Evolutionary conservation across 805 yeast species (phyloP), one percentile per base, ranked within the genome.

Genomic region (Maudiozyma bulderi): DNA sequence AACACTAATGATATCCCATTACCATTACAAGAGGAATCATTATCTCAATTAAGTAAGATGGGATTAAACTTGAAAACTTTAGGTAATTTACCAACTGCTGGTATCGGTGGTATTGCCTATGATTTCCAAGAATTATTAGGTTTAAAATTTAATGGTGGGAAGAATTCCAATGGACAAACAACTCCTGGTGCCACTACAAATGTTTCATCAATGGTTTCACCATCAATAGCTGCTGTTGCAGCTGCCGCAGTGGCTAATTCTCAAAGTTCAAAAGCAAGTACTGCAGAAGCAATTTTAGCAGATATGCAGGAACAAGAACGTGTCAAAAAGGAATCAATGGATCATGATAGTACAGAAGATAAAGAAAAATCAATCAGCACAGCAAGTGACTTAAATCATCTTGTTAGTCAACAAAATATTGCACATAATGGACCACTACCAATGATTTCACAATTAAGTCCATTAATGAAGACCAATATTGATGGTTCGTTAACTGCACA

Each of bases 71-170:
- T 50, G 6, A 54, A 52, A 40, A 55, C 45, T 10, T 39, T 50
- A 13, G 59, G 58, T 3, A 53, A 53, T 45, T 52, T 59, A 39
- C 63, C 65, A 20, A 60, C 64, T 1, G 65, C 64, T 7, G 65
- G 65, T 13, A 56, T 62, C 26, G 65, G 65, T 45, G 67, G 67
- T 49, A 57, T 63, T 6, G 58, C 61, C 3, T 63, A 62, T 44
- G 66, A 63, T 47, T 59, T 61, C 38, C 62, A 63, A 49, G 67
- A 63, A 37, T 41, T 63, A 9, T 45, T 61, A 26, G 61, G 60
- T 15, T 14, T 56, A 33, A 60, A 60, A 35, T 38, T 53, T 15
- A 45, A 52, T 44, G 38, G 59, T 61, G 34, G 57, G 59, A 41
- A 9, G 14, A 14, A 20, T 8, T 26, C 13, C 28, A n/a, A 40